These are phyloP conservation scores for Botrytis squamosa DNA, from an alignment of 2,329 filamentous ascomycete species.

Conservation along the genomic window DNA sequence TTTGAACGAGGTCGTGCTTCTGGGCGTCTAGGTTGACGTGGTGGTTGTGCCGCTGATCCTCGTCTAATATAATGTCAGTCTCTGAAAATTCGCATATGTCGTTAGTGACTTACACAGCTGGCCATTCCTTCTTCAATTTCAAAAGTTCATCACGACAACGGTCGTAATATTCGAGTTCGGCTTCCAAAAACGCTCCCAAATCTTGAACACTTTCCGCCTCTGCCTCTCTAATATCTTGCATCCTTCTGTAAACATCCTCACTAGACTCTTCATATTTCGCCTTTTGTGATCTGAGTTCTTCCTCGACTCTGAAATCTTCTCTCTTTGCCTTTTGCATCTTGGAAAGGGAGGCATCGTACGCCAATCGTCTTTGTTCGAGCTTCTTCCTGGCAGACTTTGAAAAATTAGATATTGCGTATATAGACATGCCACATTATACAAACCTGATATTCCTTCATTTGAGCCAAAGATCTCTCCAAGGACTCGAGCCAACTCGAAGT, in stretches of 20 bases:
- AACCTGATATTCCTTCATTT: conserved; percentile 98
- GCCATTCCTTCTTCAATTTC: conserved; percentile 68
- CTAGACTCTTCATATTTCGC: conserved; percentile 95
- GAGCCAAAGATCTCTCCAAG: conserved; percentile 82
- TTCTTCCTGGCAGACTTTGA: conserved; percentile 78
- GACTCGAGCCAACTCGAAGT: conserved; percentile 86
- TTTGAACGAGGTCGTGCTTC: conserved; percentile 54
- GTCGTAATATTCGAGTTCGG: conserved; percentile 88
- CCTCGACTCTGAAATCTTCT: conserved; percentile 90
- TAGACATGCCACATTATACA: conserved; percentile 31
- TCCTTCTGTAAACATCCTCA: conserved; percentile 86
- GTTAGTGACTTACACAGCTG: conserved; percentile 51
- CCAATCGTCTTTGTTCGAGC: conserved; percentile 83
- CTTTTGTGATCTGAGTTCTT: conserved; percentile 86
- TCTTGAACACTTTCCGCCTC: conserved; percentile 81
- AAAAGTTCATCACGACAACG: conserved; percentile 81
- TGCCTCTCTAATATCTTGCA: conserved; percentile 94
- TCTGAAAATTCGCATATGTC: not conserved
- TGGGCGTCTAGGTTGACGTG: conserved; percentile 30
- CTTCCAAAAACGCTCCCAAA: conserved; percentile 78
- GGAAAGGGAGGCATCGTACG: conserved; percentile 83
- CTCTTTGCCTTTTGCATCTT: conserved; percentile 94
- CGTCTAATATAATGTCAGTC: conserved; percentile 17
- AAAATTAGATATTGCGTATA: conserved; percentile 29
- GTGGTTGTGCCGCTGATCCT: conserved; percentile 22